Conservation (phyloP, 352 stramenopile species). For the Pythium myriotylum region DNA sequence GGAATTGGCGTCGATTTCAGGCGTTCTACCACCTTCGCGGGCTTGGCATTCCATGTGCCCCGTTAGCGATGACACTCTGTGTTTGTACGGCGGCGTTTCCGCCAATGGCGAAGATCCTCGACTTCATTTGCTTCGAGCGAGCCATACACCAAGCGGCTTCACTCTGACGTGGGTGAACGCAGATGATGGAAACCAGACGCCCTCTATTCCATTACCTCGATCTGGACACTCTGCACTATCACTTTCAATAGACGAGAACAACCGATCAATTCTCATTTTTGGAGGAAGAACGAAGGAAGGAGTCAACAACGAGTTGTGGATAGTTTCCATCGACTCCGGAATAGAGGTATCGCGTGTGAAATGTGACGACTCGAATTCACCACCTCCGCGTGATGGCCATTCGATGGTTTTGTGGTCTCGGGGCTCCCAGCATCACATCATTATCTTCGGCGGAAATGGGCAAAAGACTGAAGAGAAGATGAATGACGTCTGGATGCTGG, state of each 20-base stretch:
- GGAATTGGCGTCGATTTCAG: constrained; percentile 37
- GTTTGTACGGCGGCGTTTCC: constrained; percentile 67
- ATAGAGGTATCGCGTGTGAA: neutral
- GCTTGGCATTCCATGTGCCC: constrained; percentile 56
- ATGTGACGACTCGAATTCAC: constrained; percentile 18
- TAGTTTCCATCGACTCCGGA: neutral
- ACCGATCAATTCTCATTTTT: constrained; percentile 45
- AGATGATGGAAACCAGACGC: neutral
- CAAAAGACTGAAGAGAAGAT: constrained; percentile 68
- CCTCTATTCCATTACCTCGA: constrained; percentile 5
- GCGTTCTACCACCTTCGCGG: constrained; percentile 39
- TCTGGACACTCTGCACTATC: constrained; percentile 58
- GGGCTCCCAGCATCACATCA: constrained; percentile 14
- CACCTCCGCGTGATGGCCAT: constrained; percentile 60
- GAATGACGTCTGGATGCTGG: constrained; percentile 72
- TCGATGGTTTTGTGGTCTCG: constrained; percentile 43
- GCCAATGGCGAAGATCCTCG: constrained; percentile 51
- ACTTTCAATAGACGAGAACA: constrained; percentile 14
- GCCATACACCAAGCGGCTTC: neutral
- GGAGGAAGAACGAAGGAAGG: constrained; percentile 64
- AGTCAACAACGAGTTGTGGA: constrained; percentile 52
- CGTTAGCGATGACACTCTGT: constrained; percentile 32
- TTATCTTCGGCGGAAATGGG: constrained; percentile 76
- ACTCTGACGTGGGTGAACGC: constrained; percentile 12
- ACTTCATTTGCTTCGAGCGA: constrained; percentile 39